These are phyloP conservation scores for Papiliotrema nemorosa DNA, from an alignment of 1,284 basidiomycete species.

Conservation along the genomic window DNA sequence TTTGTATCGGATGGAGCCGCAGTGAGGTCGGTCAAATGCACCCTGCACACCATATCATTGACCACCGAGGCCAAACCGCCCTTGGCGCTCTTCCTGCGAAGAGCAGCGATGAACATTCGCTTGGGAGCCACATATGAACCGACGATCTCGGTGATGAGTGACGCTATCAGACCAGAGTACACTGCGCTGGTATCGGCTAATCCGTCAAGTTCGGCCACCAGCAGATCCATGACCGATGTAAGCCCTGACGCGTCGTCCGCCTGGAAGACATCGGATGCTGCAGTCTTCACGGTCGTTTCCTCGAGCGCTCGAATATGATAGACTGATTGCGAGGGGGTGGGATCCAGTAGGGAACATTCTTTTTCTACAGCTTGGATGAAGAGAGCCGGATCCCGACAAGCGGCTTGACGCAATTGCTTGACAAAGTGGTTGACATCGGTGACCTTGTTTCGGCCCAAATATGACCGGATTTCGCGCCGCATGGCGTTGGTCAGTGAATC, in stretches of 20 bases:
- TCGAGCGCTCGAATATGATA: constrained; percentile 59
- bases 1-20: background rate
- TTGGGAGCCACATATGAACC: constrained; percentile 94
- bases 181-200: constrained; percentile 12
- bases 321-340: constrained; percentile 58
- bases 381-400: constrained; percentile 70
- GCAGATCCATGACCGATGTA: constrained; percentile 32
- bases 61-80: constrained; percentile 55
- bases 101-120: constrained; percentile 74
- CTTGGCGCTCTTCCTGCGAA: constrained; percentile 44
- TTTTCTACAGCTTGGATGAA: constrained; percentile 73
- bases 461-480: constrained; percentile 74
- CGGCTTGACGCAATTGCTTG: constrained; percentile 72
- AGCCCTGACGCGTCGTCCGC: constrained; percentile 17
- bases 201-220: constrained; percentile 31
- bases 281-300: constrained; percentile 5
- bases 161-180: constrained; percentile 85
- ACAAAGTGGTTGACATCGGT: constrained; percentile 72
- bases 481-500: constrained; percentile 67
- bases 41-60: constrained; percentile 71
- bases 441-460: constrained; percentile 65
- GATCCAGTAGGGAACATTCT: constrained; percentile 67
- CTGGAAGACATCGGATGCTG: constrained; percentile 54
- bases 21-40: constrained; percentile 27
- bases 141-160: constrained; percentile 83